Base-by-base conservation (phyloP, 805 yeast genomes). In the Cyberlindnera americana region DNA sequence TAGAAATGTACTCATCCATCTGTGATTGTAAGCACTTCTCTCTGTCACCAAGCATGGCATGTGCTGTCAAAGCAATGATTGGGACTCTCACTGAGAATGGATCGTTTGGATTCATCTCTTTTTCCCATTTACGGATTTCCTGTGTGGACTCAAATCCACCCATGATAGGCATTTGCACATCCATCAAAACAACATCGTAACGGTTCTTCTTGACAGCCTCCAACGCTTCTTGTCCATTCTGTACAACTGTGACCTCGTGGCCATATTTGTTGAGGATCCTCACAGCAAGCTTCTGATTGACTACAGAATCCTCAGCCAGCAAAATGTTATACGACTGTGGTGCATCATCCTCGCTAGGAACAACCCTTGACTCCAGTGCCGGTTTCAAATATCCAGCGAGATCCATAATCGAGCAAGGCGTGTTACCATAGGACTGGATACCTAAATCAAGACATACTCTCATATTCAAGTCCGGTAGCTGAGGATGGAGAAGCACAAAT, bases 91-190 rank as follows among this genome's bases (percentile, higher is more conserved):
- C 78, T 23, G 84, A 73, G 37, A 81, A 72, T 8, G 81, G 74
- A 57, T 78, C 82, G 17, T 78, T 76, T 31, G 90, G 88, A 47
- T 81, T 80, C 16, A 79, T 73, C 61, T 81, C 83, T 66, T 75
- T 78, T 62, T 87, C 96, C 95, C 95, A 86, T 56, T 83, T 88
- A 51, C 96, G 70, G 38, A 87, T 87, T 61, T 79, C 78, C 33
- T 82, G 86, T 1, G 95, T 86, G 3, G 95, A 95, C 56, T 87
- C 96, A 60, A 87, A 87, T 0, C 96, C 96, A 21, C 95, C 95
- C 93, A 87, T 88, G 13, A 85, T 86, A 8, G 95, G 95, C 96
- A 87, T 87, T 61, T 87, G 96, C 32, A 87, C 95, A 65, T 87
- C 95, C 96, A 87, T 87, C 50, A 87, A 72, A 15, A 87, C 83